Evolutionary conservation across 305 asterid genomes (phyloP).

Genomic region (Petunia hybrid): DNA sequence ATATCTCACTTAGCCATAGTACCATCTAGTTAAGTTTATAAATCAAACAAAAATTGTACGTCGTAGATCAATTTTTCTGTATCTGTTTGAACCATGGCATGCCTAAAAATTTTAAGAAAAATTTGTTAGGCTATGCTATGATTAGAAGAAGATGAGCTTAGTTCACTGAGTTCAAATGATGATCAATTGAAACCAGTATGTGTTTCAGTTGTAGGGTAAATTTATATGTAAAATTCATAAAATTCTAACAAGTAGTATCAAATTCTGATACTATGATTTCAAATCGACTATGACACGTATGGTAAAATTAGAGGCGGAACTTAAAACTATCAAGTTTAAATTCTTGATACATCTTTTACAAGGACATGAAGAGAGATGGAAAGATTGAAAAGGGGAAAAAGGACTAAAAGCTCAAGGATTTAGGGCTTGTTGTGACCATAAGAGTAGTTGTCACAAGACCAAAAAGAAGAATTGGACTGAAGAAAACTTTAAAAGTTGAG

Average conservation of each 20-base stretch:
- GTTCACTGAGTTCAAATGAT: no score
- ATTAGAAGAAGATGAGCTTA: background rate
- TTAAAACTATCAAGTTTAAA: no score
- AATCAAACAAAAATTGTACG: background rate
- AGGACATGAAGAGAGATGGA: background rate
- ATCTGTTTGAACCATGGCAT: slow-evolving; percentile 17
- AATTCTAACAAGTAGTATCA: no score
- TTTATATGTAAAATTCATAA: no score
- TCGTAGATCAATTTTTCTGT: background rate
- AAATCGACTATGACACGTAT: no score
- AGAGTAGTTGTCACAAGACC: slow-evolving; percentile 26
- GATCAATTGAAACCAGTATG: no score
- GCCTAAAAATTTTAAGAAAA: background rate
- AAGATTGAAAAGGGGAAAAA: background rate
- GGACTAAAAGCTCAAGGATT: slow-evolving; percentile 3
- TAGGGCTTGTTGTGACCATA: slow-evolving; percentile 21
- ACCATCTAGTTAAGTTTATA: no score
- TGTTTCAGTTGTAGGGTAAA: no score
- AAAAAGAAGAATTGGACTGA: slow-evolving; percentile 23
- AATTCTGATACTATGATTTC: no score
- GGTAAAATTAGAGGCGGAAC: no score
- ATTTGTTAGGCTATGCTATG: background rate
- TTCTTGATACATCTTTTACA: no score
- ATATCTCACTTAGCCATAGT: no score
- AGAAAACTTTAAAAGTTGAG: slow-evolving; percentile 27